phyloP scores from a whole-genome alignment of 2,329 filamentous ascomycete genomes.

The Calonectria leucothoes region DNA sequence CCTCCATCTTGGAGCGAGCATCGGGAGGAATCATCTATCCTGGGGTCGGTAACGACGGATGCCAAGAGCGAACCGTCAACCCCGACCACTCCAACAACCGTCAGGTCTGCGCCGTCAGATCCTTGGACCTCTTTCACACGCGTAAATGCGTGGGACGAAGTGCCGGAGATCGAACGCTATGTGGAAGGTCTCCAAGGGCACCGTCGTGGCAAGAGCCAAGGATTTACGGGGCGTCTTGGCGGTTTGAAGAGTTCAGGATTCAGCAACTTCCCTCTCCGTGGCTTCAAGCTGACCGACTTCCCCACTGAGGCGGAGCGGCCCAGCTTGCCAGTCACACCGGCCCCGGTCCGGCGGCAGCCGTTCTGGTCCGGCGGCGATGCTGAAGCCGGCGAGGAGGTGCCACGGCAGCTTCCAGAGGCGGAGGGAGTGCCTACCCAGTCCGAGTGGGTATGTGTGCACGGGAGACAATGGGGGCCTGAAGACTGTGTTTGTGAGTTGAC shows the following conservation, averaged over 20 bases:
- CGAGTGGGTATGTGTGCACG: conserved; percentile 91
- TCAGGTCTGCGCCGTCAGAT: conserved; percentile 61
- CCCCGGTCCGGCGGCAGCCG: conserved; percentile 76
- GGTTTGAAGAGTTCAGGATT: conserved; percentile 27
- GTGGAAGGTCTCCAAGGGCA: conserved; percentile 80
- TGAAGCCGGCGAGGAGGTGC: conserved; percentile 60
- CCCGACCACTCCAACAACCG: conserved; percentile 58
- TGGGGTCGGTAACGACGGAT: conserved; percentile 46
- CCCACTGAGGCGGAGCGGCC: conserved; percentile 85
- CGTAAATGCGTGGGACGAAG: conserved; percentile 92
- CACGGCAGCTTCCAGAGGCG: conserved; percentile 75
- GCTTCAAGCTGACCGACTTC: conserved; percentile 86
- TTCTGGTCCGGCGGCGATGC: conserved; percentile 70
- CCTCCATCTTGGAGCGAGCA: conserved; percentile 25
- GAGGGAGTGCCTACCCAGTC: conserved; percentile 87
- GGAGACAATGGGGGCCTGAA: conserved; percentile 58
- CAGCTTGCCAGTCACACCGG: conserved; percentile 90
- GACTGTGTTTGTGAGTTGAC: conserved; percentile 67
- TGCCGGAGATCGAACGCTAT: conserved; percentile 89
- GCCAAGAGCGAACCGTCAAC: conserved; percentile 56
- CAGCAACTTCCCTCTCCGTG: conserved; percentile 31
- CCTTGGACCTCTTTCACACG: conserved; percentile 81
- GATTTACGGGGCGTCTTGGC: conserved; percentile 27
- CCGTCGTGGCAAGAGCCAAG: conserved; percentile 52
- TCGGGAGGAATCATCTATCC: conserved; percentile 47